Conservation (phyloP, 2,329 filamentous ascomycete genomes). For the Hypoxylon sp. region DNA sequence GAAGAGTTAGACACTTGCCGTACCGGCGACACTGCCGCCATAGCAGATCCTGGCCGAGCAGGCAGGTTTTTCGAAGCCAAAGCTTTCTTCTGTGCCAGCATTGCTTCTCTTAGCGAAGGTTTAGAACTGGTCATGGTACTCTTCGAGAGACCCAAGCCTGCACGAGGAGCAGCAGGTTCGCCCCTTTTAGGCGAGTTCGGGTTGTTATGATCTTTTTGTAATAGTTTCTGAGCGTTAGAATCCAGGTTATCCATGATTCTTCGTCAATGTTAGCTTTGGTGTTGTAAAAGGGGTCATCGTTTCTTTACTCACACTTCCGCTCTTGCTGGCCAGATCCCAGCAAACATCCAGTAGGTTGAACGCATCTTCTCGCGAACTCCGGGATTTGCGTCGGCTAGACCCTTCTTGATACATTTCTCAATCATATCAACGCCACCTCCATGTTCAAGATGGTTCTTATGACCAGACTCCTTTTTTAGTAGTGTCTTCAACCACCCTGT, state of each 20-base stretch:
- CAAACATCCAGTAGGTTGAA: slow-evolving; percentile 86
- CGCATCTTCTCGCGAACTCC: slow-evolving; percentile 88
- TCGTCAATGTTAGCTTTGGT: slow-evolving; percentile 22
- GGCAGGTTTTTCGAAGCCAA: slow-evolving; percentile 62
- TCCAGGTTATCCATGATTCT: slow-evolving; percentile 85
- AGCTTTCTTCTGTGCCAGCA: slow-evolving; percentile 81
- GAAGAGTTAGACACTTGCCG: slow-evolving; percentile 53
- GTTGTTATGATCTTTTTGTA: slow-evolving; percentile 86
- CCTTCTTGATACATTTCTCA: slow-evolving; percentile 89
- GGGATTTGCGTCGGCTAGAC: slow-evolving; percentile 88
- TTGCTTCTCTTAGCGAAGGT: slow-evolving; percentile 79
- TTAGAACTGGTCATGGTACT: slow-evolving; percentile 67
- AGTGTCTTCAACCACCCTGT: slow-evolving; percentile 86
- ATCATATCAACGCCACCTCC: slow-evolving; percentile 82
- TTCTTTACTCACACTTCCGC: slow-evolving; percentile 76
- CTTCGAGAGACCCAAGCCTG: slow-evolving; percentile 68
- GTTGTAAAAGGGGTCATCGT: neutral
- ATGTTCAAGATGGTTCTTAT: slow-evolving; percentile 86
- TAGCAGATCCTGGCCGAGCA: slow-evolving; percentile 68
- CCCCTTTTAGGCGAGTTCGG: slow-evolving; percentile 71
- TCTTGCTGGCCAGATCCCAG: slow-evolving; percentile 76
- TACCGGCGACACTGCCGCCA: slow-evolving; percentile 67
- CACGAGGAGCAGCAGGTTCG: slow-evolving; percentile 60
- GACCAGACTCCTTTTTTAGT: slow-evolving; percentile 76
- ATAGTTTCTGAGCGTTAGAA: slow-evolving; percentile 76